phyloP scores from a whole-genome alignment of 805 yeast species.

The Starmerella apicola region DNA sequence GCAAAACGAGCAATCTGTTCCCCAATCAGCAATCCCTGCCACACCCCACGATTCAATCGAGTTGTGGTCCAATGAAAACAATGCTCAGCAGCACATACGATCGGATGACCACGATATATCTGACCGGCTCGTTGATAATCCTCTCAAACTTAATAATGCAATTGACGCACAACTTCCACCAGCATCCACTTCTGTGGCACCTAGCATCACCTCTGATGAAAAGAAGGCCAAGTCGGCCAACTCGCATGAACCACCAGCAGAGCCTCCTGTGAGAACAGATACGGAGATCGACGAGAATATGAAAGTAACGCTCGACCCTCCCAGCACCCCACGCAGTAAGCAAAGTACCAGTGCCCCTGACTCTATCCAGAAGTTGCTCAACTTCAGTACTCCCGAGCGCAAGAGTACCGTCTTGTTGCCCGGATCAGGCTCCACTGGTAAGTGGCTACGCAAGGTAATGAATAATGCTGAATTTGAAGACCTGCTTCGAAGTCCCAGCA shows the following conservation, averaged over 20 bases:
- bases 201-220: neutral
- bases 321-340: conserved; percentile 8
- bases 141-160: neutral
- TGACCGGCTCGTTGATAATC: conserved; percentile 6
- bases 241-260: neutral
- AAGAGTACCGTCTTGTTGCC: conserved; percentile 4
- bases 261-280: neutral
- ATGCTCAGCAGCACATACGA: neutral
- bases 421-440: conserved; percentile 16
- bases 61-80: conserved; percentile 2
- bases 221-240: neutral
- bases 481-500: conserved; percentile 16
- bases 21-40: too few relatives aligned
- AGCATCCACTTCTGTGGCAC: too few relatives aligned
- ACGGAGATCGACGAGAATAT: neutral
- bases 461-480: conserved; percentile 13
- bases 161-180: neutral
- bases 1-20: too few relatives aligned
- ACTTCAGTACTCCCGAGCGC: conserved; percentile 14
- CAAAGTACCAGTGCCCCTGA: conserved; percentile 4
- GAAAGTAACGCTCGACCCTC: conserved; percentile 2
- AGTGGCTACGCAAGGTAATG: conserved; percentile 15
- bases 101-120: conserved; percentile 4
- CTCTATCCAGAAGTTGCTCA: conserved; percentile 18
- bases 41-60: neutral